Base-by-base conservation (phyloP, 805 yeast species). In the Yamadazyma kitorensis region DNA sequence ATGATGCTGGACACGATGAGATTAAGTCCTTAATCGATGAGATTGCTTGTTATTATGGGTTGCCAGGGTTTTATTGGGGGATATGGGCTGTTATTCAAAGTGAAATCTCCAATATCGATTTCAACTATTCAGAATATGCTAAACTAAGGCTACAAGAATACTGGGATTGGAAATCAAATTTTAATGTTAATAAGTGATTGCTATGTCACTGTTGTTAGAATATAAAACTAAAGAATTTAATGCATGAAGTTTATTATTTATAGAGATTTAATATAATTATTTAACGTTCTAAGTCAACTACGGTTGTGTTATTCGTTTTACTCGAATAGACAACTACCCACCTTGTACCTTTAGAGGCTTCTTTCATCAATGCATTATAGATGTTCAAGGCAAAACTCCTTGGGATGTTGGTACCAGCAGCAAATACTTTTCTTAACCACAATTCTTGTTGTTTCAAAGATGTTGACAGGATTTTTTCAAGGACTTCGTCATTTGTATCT, bases 41-140 rank as follows among this genome's bases (percentile, higher is more conserved):
- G 51, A 69, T 84, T 15, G 55, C 63, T 10, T 53, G 69, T 4
- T 82, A 74, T 63, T 84, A 81, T 62, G 93, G 93, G 0, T 58
- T 83, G 58, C 93, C 93, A 0, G 93, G 91, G 1, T 80, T 83
- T 49, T 83, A 81, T 53, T 83, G 93, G 93, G 89, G 91, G 1
- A 70, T 84, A 7, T 83, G 93, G 93, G 78, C 88, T 2, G 80
- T 79, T 40, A 83, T 84, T 34, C 93, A 83, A 55, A 69, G 82
- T 40, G 71, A 71, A 35, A 74, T 80, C 15, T 80, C 87, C 2
- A 70, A 75, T 18, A 82, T 83, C 29, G 91, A 84, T 45, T 83
- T 83, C 53, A 82, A 81, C 50, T 83, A 84, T 52, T 68, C 73
- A 4, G 61, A 67, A 8, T 83, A 84, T 49, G 76, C 85, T 2